These are phyloP conservation scores for Monosporascus sp. DNA, from an alignment of 2,329 filamentous ascomycete genomes.

Conservation along the genomic window DNA sequence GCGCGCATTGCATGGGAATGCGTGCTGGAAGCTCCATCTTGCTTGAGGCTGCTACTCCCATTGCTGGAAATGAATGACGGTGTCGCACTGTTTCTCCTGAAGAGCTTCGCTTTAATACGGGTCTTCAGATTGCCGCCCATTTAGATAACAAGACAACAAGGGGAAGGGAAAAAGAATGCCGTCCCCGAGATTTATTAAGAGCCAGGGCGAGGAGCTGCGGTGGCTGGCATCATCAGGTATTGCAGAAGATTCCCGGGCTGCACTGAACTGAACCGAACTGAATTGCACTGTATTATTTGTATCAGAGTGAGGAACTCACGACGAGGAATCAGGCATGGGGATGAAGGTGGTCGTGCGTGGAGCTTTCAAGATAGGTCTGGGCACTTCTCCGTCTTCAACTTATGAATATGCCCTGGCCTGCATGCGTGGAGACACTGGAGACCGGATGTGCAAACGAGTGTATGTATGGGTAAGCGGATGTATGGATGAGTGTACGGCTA, in stretches of 20 bases:
- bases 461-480: neutral
- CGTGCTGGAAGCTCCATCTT: constrained; percentile 21
- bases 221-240: neutral
- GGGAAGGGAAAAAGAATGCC: neutral
- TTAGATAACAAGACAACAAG: neutral
- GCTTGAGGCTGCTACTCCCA: constrained; percentile 20
- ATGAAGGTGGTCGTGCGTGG: neutral
- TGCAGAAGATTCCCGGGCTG: no score
- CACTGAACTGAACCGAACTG: neutral
- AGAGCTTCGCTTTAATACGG: constrained; percentile 42
- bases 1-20: constrained; percentile 12
- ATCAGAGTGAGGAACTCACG: no score
- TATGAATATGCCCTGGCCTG: neutral
- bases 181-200: neutral
- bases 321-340: no score
- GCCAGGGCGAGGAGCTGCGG: neutral
- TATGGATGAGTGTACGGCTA: neutral
- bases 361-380: neutral
- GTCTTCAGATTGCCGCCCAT: constrained; percentile 41
- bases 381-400: neutral
- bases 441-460: neutral
- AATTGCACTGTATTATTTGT: neutral
- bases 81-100: constrained; percentile 35
- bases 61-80: constrained; percentile 31
- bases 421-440: neutral